Evolutionary conservation across 352 stramenopile genomes (phyloP), one percentile per base, ranked within the genome.

Genomic region (Blastocystis sp.): DNA sequence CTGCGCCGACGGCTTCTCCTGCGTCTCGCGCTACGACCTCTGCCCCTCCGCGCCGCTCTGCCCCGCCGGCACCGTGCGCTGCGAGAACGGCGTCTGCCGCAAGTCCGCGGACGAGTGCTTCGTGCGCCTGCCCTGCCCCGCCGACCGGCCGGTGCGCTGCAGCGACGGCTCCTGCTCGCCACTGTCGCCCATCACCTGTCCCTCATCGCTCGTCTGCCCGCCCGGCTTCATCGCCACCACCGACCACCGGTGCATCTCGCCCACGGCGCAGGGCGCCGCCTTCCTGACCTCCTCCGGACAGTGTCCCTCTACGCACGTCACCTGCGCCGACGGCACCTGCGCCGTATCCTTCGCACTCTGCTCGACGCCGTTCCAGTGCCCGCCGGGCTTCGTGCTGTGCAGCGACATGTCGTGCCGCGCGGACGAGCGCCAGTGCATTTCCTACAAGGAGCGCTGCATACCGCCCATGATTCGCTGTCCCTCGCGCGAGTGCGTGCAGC

Each of bases 331-430:
- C 43, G 60, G 60, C 7, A 69, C 74, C 5, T 84, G 74, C 48
- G 74, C 74, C 34, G 11, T 70, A 7, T 48, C 56, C 7, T 34
- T 56, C 1, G 9, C 23, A 0, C 28, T 84, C 2, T 84, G 74
- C 56, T 17, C 48, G 19, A 62, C 9, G 4, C 21, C 59, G 14
- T 7, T 28, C 17, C 17, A 69, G 10, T 84, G 74, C 69, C 53
- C 74, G 2, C 66, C 45, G 34, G 74, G 74, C 10, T 59, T 84
- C 45, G 74, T 84, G n/a, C 74, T 84, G 4, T 84, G 74, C 41
- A 19, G 19, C 11, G 74, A 84, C 48, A 38, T 38, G 21, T 84
- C 74, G 9, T 84, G 74, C 60, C 17, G 74, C 14, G 74, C 74
- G 7, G 34, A 84, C 52, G 56, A 67, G 23, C 19, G 9, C 2